Percentiles rank a stretch among this genome's conserved stretches.
These are phyloP conservation scores for Naganishia friedmannii DNA, from an alignment of 768 basidiomycete species.

Conservation along the genomic window DNA sequence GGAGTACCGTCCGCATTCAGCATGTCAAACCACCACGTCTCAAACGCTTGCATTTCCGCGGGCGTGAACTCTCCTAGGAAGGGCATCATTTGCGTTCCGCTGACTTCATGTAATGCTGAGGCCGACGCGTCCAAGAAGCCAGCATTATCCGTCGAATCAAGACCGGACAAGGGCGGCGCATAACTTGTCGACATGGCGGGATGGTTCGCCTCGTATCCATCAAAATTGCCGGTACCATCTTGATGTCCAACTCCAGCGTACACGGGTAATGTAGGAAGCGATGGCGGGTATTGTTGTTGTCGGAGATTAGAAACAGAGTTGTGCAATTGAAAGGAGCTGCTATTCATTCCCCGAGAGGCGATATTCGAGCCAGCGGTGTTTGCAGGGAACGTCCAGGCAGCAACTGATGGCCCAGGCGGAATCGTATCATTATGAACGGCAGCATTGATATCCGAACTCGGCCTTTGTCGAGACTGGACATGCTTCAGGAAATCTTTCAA, in stretches of 20 bases:
- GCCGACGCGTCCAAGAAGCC: too few species aligned
- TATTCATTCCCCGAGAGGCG: background rate
- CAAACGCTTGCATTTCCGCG: conserved; percentile 15
- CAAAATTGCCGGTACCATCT: background rate
- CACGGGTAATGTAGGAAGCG: too few species aligned
- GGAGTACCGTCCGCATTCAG: conserved; percentile 12
- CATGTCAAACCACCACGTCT: conserved; percentile 24
- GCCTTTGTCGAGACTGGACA: background rate
- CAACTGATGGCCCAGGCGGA: background rate
- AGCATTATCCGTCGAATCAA: background rate
- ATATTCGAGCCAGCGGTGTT: background rate
- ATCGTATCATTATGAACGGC: too few species aligned
- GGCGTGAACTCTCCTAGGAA: conserved; percentile 9
- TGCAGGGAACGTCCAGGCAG: background rate
- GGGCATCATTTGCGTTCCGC: background rate
- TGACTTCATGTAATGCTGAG: background rate
- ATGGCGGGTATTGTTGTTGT: background rate
- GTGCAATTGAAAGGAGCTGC: background rate
- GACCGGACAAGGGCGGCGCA: background rate
- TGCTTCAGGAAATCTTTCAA: background rate
- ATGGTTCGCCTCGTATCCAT: background rate
- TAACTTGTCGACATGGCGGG: background rate
- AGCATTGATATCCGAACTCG: background rate
- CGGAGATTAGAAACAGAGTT: conserved; percentile 1
- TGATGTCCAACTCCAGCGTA: background rate